Evolutionary conservation across 805 yeast genomes (phyloP), one percentile per base, ranked within the genome.

Genomic region (Candida boidinii): DNA sequence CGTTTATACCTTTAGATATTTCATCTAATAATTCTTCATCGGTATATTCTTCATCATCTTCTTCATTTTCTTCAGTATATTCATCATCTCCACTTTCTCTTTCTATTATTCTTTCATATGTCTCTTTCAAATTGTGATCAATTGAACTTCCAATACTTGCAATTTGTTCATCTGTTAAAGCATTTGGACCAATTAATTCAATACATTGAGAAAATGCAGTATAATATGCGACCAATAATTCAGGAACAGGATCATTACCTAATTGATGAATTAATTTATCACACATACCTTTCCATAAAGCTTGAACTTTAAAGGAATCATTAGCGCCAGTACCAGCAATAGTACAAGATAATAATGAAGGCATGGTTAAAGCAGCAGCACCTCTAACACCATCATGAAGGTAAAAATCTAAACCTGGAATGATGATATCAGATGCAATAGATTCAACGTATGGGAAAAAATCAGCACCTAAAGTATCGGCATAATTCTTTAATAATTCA

Each of bases 361-460:
- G 87, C 48, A 88, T 75, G 5, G 88, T 70, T 39, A 79, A 71
- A 2, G 96, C 88, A 29, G 95, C 87, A n/a, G 90, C 74, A 18
- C 82, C 85, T 45, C 97, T 76, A 5, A 90, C 97, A 24, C 94
- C 95, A 55, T 87, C 96, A 53, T 87, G 96, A 48, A 88, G 70
- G 53, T 84, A 87, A 54, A 90, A 92, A 51, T 80, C 92, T 36
- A 92, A 66, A 3, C 95, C 86, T 6, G 97, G 97, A 19, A 87
- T 62, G 8, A 86, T 81, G 44, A 92, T 76, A 24, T 83, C 92
- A 29, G 66, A 68, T 33, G 86, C 72, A 40, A 88, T 74, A 48
- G 82, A 88, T 28, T 70, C 70, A 14, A 85, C 92, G 62, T 82
- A 90, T 7, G 85, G 88, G 45, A 73, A 80, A 56, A 92, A 92